Base-by-base conservation (phyloP, 2,329 filamentous ascomycete genomes). In the Cryphonectria radicalis region DNA sequence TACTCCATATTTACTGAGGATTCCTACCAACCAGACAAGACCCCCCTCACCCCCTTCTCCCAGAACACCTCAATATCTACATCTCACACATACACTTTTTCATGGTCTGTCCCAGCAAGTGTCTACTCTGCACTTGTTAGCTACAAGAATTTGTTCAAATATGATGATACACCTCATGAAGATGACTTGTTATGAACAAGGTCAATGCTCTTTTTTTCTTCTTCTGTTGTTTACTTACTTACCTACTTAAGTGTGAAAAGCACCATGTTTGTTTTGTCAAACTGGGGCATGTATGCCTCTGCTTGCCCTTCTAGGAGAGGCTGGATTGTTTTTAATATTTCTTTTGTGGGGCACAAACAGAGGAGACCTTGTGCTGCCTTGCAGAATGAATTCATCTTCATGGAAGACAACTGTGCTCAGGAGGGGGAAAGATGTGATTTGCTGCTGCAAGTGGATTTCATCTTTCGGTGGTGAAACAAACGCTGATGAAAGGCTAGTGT, bases 401-500 rank as follows among this genome's bases (percentile, higher is more conserved):
- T 4, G 53, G 53, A 57, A 57, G 25, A 14, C 14, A n/a, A 7
- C 3, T 43, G 62, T 25, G 7, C 42, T 64, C 40, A n/a, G n/a
- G 22, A 50, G 46, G 22, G n/a, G 8, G n/a, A 46, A 22, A n/a
- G 8, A 10, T 32, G 28, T n/a, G 42, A 43, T 28, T 25, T 17
- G 19, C 19, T 50, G 43, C 7, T 8, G 19, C 22, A 50, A n/a
- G 37, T 64, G 40, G 62, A 28, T 28, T 13, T 7, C 17, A 43
- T 65, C 14, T 50, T 65, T 22, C n/a, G 59, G 43, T 50, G 42
- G 63, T 65, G 63, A 65, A 65, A 65, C 63, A 65, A 50, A 28
- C 40, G 42, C 40, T 64, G 62, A 46, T 64, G 62, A 64, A 65
- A 65, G 63, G 63, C 63, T 53, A 65, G 11, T 65, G 63, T 65